These are phyloP conservation scores for Spirogloea muscicola DNA, from an alignment of 139 green algal genomes.

Conservation along the genomic window DNA sequence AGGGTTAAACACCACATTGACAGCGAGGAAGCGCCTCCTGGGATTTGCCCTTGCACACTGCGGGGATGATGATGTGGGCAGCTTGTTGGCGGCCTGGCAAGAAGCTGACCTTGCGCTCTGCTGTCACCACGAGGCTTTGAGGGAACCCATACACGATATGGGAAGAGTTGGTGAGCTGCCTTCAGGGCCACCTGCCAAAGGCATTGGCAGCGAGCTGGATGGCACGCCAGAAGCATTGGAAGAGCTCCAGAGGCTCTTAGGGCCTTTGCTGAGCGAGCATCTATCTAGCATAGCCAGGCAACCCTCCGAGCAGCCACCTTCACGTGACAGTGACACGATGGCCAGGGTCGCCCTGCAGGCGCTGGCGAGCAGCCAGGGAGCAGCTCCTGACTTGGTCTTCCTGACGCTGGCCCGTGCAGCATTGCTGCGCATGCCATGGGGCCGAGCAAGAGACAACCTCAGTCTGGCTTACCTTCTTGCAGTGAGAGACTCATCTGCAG, in stretches of 20 bases:
- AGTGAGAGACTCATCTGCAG: not conserved
- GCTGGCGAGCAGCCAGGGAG: constrained; percentile 16
- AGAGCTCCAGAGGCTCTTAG: no score
- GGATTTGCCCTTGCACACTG: constrained; percentile 34
- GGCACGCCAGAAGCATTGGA: not conserved
- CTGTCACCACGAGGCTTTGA: not conserved
- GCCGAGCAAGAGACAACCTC: constrained; percentile 2
- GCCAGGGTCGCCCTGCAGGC: constrained; percentile 10
- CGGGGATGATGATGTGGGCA: constrained; percentile 20
- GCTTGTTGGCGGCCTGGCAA: constrained; percentile 25
- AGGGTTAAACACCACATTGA: not conserved
- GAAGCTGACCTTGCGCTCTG: not conserved
- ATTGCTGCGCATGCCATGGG: not conserved
- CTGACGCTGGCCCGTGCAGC: constrained; percentile 1
- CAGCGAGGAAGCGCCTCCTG: not conserved
- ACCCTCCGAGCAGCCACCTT: not conserved
- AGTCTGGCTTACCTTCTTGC: constrained; percentile 16
- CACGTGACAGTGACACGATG: not conserved
- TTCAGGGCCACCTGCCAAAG: not conserved
- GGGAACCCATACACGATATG: not conserved
- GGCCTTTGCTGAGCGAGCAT: no score
- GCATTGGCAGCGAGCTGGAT: not conserved
- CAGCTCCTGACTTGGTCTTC: constrained; percentile 13
- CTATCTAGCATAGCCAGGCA: no score
- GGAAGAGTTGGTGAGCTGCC: not conserved